A percentile compares a stretch with the other conserved stretches of the same genome.
phyloP scores from a whole-genome alignment of 2,329 filamentous ascomycete genomes.

The Polychaeton citri region DNA sequence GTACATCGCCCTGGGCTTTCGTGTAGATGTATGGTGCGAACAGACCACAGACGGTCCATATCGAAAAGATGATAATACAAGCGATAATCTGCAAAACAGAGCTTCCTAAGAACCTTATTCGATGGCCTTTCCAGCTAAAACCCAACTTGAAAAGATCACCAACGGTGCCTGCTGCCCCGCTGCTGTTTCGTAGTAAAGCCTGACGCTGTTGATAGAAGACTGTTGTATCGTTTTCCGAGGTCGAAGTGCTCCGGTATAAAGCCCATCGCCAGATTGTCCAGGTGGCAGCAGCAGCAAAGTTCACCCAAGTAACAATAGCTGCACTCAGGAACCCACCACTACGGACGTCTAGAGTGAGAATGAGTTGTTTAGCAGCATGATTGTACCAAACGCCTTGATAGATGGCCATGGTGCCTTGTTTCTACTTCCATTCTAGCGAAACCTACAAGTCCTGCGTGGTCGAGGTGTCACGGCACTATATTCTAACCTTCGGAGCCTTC shows the following conservation, averaged over 20 bases:
- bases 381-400: background rate
- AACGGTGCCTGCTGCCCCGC: background rate
- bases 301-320: background rate
- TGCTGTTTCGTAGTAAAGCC: background rate
- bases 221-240: background rate
- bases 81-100: background rate
- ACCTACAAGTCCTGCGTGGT: too few species aligned
- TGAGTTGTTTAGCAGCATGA: background rate
- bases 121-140: background rate
- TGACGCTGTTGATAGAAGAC: background rate
- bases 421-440: too few species aligned
- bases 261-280: background rate
- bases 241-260: background rate
- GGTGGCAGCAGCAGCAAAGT: background rate
- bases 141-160: background rate
- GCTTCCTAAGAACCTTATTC: background rate
- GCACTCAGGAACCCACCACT: background rate
- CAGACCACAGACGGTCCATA: background rate
- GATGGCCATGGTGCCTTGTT: background rate
- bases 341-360: background rate
- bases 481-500: too few species aligned
- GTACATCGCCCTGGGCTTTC: background rate
- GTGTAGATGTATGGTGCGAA: background rate
- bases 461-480: too few species aligned
- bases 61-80: background rate